A percentile compares a stretch with the other conserved stretches of the same genome.
These are phyloP conservation scores for Anisodus tanguticus DNA, from an alignment of 257 asterid genomes.

Conservation along the genomic window DNA sequence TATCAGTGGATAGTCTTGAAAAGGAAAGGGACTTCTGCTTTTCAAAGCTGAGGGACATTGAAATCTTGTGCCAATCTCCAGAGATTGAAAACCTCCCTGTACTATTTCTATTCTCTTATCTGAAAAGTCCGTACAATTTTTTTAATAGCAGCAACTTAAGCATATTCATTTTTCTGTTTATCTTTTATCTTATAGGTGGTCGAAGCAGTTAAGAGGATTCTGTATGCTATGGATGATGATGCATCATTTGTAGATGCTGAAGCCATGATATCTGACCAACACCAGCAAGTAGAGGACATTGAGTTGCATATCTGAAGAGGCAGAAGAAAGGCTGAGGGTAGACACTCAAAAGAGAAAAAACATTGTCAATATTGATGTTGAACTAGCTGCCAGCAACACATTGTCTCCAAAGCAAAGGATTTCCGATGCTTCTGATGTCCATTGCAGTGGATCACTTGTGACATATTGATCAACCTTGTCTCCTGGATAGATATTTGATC, in stretches of 20 bases:
- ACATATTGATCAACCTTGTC: constrained; percentile 51
- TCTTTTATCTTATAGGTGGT: constrained; percentile 54
- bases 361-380: constrained; percentile 75
- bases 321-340: constrained; percentile 47
- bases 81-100: constrained; percentile 69
- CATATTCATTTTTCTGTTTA: no score
- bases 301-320: constrained; percentile 51
- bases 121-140: no score
- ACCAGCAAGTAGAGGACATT: constrained; percentile 46
- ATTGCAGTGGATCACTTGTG: constrained; percentile 78
- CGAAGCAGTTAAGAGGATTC: constrained; percentile 63
- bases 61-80: constrained; percentile 80
- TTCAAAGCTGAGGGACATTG: constrained; percentile 84
- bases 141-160: neutral
- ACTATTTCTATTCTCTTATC: constrained; percentile 26
- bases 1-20: constrained; percentile 84
- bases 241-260: constrained; percentile 74
- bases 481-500: neutral
- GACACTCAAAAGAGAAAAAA: constrained; percentile 85
- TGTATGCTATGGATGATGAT: constrained; percentile 78
- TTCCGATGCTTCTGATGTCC: constrained; percentile 82
- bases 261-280: constrained; percentile 62
- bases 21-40: constrained; percentile 96
- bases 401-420: constrained; percentile 78
- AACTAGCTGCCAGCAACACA: constrained; percentile 72